Conservation (phyloP, 2,329 filamentous ascomycete genomes). For the Ascocoryne sarcoides region DNA sequence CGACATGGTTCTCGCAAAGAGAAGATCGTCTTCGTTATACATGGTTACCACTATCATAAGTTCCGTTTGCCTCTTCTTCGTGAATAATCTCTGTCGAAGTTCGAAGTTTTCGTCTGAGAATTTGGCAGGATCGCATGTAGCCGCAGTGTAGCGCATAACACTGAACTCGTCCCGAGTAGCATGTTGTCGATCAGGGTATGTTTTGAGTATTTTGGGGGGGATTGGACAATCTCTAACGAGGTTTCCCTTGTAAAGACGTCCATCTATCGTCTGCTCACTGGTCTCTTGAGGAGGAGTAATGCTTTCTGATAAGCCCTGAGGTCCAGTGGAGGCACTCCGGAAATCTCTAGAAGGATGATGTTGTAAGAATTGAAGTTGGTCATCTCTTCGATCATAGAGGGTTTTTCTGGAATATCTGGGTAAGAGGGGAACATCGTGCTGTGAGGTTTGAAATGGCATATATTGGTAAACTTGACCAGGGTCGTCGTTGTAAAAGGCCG, state of each 20-base stretch:
- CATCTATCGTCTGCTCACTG: neutral
- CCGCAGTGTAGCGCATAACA: slow-evolving; percentile 61
- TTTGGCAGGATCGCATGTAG: slow-evolving; percentile 59
- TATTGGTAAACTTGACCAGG: neutral
- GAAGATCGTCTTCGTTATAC: slow-evolving; percentile 65
- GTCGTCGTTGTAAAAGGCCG: neutral
- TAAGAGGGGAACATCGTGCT: neutral
- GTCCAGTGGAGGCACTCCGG: neutral
- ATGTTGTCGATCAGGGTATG: slow-evolving; percentile 8
- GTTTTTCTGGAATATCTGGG: neutral
- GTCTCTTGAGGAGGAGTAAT: neutral
- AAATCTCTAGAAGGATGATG: neutral
- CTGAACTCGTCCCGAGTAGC: slow-evolving; percentile 38
- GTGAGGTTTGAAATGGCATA: neutral
- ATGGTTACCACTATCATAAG: slow-evolving; percentile 66
- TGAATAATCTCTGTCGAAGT: slow-evolving; percentile 58
- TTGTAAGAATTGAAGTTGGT: neutral
- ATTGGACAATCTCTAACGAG: slow-evolving; percentile 17
- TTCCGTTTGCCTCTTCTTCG: slow-evolving; percentile 60
- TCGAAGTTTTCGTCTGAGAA: slow-evolving; percentile 61
- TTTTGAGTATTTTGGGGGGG: slow-evolving; percentile 13
- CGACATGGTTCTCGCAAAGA: slow-evolving; percentile 58
- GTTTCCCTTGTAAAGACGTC: neutral
- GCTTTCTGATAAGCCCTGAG: neutral
- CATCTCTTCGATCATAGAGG: neutral